Conservation (phyloP, 176 grass and related monocot genomes). For the bread wheat (Triticum aestivum) region IWGSC_CS_RefSeq_v2.1 NC_057796.1:483235273-483235772, state of each 20-base stretch:
- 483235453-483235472: background rate
- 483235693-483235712: background rate
- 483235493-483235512: slow-evolving; percentile 21
- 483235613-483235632: too few relatives aligned
- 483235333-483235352: too few relatives aligned
- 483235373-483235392: too few relatives aligned
- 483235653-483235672: background rate
- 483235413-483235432: too few relatives aligned
- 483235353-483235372: too few relatives aligned
- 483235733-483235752: background rate
- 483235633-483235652: background rate
- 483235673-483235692: background rate
- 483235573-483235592: slow-evolving; percentile 18
- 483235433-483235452: too few relatives aligned
- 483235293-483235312: too few relatives aligned
- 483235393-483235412: too few relatives aligned
- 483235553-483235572: slow-evolving; percentile 27
- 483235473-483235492: slow-evolving; percentile 20
- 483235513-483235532: slow-evolving; percentile 23
- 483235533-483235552: background rate
- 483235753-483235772: too few relatives aligned
- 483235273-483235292: too few relatives aligned
- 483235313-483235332: too few relatives aligned
- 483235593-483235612: background rate
- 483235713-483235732: background rate